These are phyloP conservation scores for Sarocladium kiliense DNA, from an alignment of 2,329 filamentous ascomycete genomes.

Conservation along the genomic window DNA sequence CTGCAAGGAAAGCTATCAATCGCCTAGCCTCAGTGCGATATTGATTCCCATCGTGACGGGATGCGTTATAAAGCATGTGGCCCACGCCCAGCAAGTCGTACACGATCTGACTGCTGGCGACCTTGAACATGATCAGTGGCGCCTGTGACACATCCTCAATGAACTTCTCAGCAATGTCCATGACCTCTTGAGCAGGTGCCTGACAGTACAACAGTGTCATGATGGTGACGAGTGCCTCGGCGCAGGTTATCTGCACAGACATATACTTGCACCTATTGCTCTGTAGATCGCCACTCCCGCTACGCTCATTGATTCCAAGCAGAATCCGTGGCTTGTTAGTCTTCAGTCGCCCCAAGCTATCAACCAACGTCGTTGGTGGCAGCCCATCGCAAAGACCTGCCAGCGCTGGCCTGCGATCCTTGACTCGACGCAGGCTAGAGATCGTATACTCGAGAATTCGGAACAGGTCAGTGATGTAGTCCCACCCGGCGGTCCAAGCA, in stretches of 20 bases:
- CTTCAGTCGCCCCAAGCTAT: slow-evolving; percentile 4
- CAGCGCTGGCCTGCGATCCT: neutral
- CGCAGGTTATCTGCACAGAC: slow-evolving; percentile 7
- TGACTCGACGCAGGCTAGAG: neutral
- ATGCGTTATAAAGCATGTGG: slow-evolving; percentile 4
- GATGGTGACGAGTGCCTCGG: slow-evolving; percentile 7
- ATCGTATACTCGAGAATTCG: slow-evolving; percentile 6
- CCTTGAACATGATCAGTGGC: slow-evolving; percentile 10
- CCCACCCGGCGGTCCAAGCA: slow-evolving; percentile 7
- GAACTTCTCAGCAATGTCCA: slow-evolving; percentile 8
- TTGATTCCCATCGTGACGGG: neutral
- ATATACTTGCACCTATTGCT: slow-evolving; percentile 8
- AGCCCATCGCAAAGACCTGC: slow-evolving; percentile 1
- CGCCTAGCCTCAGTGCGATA: slow-evolving; percentile 3
- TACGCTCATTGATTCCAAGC: neutral
- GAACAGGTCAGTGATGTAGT: slow-evolving; percentile 9
- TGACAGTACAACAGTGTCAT: slow-evolving; percentile 8
- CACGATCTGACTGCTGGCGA: slow-evolving; percentile 10
- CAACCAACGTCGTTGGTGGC: slow-evolving; percentile 4
- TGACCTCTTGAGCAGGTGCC: slow-evolving; percentile 4
- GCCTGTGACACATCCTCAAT: neutral
- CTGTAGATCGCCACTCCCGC: neutral
- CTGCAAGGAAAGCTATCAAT: slow-evolving; percentile 2
- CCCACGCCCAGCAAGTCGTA: slow-evolving; percentile 6
- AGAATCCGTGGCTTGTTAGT: slow-evolving; percentile 1